A percentile compares a stretch with the other conserved stretches of the same genome.
These are phyloP conservation scores for Talaromyces amestolkiae DNA, from an alignment of 2,329 filamentous ascomycete genomes.

Conservation along the genomic window DNA sequence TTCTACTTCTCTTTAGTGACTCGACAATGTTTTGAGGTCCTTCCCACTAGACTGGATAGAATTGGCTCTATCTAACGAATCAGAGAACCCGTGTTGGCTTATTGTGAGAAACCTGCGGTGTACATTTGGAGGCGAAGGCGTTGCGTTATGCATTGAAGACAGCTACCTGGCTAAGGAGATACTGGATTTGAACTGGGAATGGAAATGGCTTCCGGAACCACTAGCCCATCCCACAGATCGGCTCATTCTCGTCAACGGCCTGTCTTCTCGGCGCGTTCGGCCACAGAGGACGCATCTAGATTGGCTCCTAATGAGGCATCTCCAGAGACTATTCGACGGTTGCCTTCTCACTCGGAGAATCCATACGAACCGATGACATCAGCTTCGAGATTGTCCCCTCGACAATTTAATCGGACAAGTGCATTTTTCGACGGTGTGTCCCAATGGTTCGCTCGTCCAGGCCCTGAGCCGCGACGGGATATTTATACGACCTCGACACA, in stretches of 20 bases:
- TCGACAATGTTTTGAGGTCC: neutral
- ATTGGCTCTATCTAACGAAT: neutral
- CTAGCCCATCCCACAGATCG: constrained; percentile 25
- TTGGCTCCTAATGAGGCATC: constrained; percentile 34
- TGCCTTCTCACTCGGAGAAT: constrained; percentile 25
- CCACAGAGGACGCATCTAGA: constrained; percentile 38
- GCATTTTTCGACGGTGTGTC: constrained; percentile 27
- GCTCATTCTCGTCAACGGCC: constrained; percentile 36
- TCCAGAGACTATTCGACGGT: constrained; percentile 26
- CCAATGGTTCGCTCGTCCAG: constrained; percentile 27
- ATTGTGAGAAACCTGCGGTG: neutral
- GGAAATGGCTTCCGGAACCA: constrained; percentile 26
- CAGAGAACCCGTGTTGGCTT: neutral
- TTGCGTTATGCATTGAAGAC: constrained; percentile 5
- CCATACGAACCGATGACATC: constrained; percentile 28
- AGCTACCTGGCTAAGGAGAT: neutral
- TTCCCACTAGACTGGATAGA: no score
- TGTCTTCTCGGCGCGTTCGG: constrained; percentile 40
- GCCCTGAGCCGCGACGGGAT: constrained; percentile 18
- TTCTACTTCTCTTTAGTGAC: neutral
- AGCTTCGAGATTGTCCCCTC: constrained; percentile 21
- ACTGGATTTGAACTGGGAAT: neutral
- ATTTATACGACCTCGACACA: constrained; percentile 16
- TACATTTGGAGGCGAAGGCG: neutral
- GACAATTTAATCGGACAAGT: constrained; percentile 23